Base-by-base conservation (phyloP, 2,329 filamentous ascomycete genomes). In the Colletotrichum musae region DNA sequence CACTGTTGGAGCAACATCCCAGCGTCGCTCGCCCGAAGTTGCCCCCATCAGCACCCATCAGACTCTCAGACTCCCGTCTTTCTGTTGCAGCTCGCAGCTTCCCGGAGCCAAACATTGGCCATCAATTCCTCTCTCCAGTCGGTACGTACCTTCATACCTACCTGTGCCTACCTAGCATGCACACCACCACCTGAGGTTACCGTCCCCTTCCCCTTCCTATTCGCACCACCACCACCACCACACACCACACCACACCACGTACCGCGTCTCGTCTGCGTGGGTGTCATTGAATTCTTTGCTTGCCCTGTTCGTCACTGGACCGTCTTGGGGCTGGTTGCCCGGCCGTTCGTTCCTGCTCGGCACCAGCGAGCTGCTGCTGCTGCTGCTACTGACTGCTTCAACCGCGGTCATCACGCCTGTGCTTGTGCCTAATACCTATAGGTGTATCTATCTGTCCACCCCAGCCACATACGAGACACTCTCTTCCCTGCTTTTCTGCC, bases 401-500 rank as follows among this genome's bases (percentile, higher is more conserved):
- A 32, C 24, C 13, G 41, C 16, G 41, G 16, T 12, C 13, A 43
- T 13, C 16, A 12, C 21, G 51, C 51, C 48, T 70, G 39, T 45
- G 41, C 52, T 41, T 57, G 32, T 52, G 52, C 60, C 50, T 54
- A n/a, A 24, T 24, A 24, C 21, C 21, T 24, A 24, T 3, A 24
- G 21, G 21, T 24, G 21, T 24, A 24, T 24, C 21, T 32, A 24
- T 21, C 51, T 18, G 26, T 21, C 53, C 45, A 68, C 66, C 72
- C 76, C 73, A 75, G 70, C 73, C 74, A 75, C 75, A 65, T 66
- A 64, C 72, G 71, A 71, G 69, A 70, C 70, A 71, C 70, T 50
- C 70, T 70, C 72, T 70, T 74, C 75, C 74, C 76, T 75, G 72
- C 75, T 75, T 74, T 72, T 57, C 60, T 60, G 71, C 57, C 59